Conservation (phyloP, 2,329 filamentous ascomycete genomes). For the Calonectria pseudoturangicola region DNA sequence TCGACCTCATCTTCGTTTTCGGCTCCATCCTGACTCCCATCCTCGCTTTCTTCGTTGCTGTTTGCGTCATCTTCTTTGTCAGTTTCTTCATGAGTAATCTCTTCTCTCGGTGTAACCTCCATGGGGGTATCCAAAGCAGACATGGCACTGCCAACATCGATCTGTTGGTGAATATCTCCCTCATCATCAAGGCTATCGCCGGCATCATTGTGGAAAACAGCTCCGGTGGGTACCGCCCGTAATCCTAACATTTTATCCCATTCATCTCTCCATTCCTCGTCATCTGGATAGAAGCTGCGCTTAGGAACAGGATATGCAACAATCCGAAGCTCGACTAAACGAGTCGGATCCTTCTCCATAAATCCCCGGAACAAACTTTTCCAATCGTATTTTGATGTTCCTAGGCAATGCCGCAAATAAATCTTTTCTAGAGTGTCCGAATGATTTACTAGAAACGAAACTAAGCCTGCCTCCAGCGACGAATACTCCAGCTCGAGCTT, state of each 20-base stretch:
- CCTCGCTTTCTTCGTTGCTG: too few relatives aligned
- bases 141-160: not conserved
- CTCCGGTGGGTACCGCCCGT: too few relatives aligned
- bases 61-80: not conserved
- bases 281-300: not conserved
- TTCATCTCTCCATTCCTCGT: not conserved
- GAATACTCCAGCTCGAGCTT: not conserved
- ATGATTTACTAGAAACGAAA: not conserved
- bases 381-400: not conserved
- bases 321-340: not conserved
- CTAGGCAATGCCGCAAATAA: not conserved
- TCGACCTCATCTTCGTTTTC: not conserved
- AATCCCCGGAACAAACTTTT: not conserved
- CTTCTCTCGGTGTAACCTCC: not conserved
- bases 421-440: not conserved
- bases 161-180: not conserved
- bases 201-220: too few relatives aligned
- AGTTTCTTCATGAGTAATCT: not conserved
- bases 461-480: not conserved
- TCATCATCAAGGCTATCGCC: too few relatives aligned
- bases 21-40: not conserved
- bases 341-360: not conserved
- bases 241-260: not conserved
- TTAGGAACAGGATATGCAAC: not conserved
- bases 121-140: not conserved